Base-by-base conservation (phyloP, 495 filamentous ascomycete species). In the Parathielavia appendiculata region DNA sequence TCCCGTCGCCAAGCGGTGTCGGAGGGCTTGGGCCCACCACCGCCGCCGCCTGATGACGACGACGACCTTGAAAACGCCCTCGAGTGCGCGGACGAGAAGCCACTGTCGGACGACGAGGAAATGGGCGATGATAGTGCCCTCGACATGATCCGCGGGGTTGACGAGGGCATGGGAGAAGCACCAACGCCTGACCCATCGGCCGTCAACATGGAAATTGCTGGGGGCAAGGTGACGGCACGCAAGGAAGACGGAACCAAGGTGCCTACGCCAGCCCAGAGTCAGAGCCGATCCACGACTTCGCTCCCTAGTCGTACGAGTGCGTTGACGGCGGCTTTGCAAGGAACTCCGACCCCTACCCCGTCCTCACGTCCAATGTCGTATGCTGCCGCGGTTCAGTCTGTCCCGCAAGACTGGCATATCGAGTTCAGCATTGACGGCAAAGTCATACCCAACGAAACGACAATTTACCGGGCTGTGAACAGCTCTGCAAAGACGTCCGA, bases 321-420 rank as follows among this genome's bases (percentile, higher is more conserved):
- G 38, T 66, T 82, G 54, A 74, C 81, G 16, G 62, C 76, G 63
- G 63, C 76, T 43, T 57, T 77, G 61, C 78, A 83, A 50, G 70
- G 73, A 60, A 76, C 79, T 57, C 77, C 77, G 36, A 80, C 73
- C 14, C 72, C 71, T 14, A 72, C 81, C 22, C 75, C 83, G 16
- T 71, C 78, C 0, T 71, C 78, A 16, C 75, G 81, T 22, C 76
- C 81, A 2, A 76, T 82, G 71, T 92, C 91, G 0, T 96, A 96
- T 67, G 87, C 91, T 16, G 89, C 88, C 38, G 90, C 91, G 6
- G 82, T 93, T 62, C 86, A 89, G 63, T 65, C 83, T 30, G 69
- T 82, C 5, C 90, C 91, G n/a, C 87, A 91, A 58, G 93, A 97
- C 66, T 99, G 95, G 95, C 93, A 99, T 64, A 89, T 99, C 43